Evolutionary conservation across 148 eudicot species (phyloP).

Genomic region (Drosera capensis): DNA sequence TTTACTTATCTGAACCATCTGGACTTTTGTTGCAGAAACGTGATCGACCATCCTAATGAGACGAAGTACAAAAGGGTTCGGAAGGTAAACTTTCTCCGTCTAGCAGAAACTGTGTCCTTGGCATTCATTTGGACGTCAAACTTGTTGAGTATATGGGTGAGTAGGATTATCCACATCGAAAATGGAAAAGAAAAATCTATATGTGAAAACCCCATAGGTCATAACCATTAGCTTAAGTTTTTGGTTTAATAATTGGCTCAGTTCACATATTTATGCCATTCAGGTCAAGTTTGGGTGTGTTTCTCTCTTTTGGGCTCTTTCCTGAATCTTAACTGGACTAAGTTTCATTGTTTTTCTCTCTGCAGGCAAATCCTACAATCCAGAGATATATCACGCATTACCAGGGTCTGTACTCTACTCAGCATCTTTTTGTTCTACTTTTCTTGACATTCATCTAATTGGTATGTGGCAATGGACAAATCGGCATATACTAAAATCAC

Average conservation of each 20-base stretch:
- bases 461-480: background rate
- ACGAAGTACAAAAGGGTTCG: constrained; percentile 62
- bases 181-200: no score
- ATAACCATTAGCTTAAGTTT: no score
- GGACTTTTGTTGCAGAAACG: constrained; percentile 36
- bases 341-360: constrained; percentile 3
- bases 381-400: constrained; percentile 36
- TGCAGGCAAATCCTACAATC: constrained; percentile 74
- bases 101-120: no score
- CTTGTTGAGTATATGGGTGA: no score
- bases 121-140: no score
- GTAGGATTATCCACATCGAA: no score
- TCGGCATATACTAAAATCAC: background rate
- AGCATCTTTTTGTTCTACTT: background rate
- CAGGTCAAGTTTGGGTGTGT: no score
- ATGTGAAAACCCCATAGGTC: no score
- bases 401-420: constrained; percentile 29
- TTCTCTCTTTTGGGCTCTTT: no score
- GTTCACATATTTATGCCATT: no score
- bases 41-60: constrained; percentile 63
- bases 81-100: constrained; percentile 29
- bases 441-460: background rate
- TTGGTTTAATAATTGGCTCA: no score
- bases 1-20: background rate
- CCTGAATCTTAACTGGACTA: background rate